Percentiles rank a stretch among this genome's conserved stretches.
phyloP scores from a whole-genome alignment of 2,329 filamentous ascomycete genomes.

The Cylindrodendrum hubeiense region DNA sequence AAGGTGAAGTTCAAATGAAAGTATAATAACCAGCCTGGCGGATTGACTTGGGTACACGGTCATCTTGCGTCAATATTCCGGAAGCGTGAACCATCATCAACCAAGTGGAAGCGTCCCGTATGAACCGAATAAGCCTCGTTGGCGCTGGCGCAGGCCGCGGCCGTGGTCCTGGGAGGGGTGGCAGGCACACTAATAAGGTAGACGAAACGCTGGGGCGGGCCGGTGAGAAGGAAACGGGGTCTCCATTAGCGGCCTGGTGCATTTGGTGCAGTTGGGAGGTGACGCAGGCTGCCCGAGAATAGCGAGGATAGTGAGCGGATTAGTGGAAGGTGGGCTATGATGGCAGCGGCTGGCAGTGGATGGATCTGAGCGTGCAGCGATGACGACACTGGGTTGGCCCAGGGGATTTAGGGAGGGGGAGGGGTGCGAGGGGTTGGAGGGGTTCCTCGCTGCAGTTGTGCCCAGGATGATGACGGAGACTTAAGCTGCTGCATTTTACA shows the following conservation, averaged over 20 bases:
- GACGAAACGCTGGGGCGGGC: constrained; percentile 33
- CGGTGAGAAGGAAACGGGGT: constrained; percentile 32
- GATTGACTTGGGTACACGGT: background rate
- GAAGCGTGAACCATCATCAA: background rate
- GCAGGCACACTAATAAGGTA: constrained; percentile 19
- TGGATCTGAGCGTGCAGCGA: constrained; percentile 27
- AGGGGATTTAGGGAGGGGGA: constrained; percentile 34
- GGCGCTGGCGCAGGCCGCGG: background rate
- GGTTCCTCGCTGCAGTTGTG: constrained; percentile 24
- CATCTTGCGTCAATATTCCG: constrained; percentile 4
- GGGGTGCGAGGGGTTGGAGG: constrained; percentile 33
- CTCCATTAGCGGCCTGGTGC: background rate
- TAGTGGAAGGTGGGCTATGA: constrained; percentile 26
- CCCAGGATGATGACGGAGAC: constrained; percentile 11
- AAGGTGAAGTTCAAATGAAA: background rate
- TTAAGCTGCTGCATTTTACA: constrained; percentile 1
- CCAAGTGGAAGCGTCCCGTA: background rate
- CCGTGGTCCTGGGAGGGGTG: background rate
- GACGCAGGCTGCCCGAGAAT: constrained; percentile 2
- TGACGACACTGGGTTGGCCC: constrained; percentile 41
- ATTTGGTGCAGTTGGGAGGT: background rate
- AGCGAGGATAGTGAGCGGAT: constrained; percentile 10
- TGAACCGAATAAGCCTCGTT: constrained; percentile 3
- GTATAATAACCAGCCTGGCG: background rate
- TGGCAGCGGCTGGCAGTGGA: constrained; percentile 20